Evolutionary conservation across 2,329 filamentous ascomycete species (phyloP).

Genomic region (Cryoendolithus antarcticus): DNA sequence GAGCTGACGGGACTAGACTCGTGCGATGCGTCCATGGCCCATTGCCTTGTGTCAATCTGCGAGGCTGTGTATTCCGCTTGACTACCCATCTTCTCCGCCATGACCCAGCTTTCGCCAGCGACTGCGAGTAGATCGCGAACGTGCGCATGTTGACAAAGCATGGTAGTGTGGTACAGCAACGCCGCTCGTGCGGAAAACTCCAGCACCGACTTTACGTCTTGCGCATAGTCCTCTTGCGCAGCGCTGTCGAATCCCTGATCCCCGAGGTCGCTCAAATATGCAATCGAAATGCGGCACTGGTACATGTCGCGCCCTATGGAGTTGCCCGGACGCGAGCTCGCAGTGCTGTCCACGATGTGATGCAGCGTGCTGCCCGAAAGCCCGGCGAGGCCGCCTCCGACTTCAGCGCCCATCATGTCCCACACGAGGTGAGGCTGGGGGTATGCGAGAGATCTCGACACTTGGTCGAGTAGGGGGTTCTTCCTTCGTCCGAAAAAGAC

Average conservation of each 20-base stretch:
- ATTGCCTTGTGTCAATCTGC: conserved; percentile 23
- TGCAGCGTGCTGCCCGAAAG: background rate
- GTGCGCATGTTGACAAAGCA: conserved; percentile 27
- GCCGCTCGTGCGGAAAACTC: conserved; percentile 7
- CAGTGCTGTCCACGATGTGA: background rate
- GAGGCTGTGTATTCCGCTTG: conserved; percentile 20
- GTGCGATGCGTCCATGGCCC: conserved; percentile 15
- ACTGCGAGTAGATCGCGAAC: conserved; percentile 31
- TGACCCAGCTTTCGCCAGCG: conserved; percentile 33
- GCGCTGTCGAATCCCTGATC: conserved; percentile 2
- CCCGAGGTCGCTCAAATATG: background rate
- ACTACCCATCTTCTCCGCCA: conserved; percentile 30
- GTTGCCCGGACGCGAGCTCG: background rate
- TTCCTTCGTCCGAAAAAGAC: conserved; percentile 14
- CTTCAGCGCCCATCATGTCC: conserved; percentile 15
- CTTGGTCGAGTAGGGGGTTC: conserved; percentile 6
- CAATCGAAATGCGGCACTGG: too few relatives aligned
- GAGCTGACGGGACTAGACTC: conserved; percentile 2
- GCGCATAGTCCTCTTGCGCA: conserved; percentile 2
- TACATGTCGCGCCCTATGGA: background rate
- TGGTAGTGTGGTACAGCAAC: conserved; percentile 22
- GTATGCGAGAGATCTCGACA: conserved; percentile 25
- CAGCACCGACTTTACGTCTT: conserved; percentile 3
- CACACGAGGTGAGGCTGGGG: conserved; percentile 25
- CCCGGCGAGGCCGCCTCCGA: background rate